Conservation (phyloP, 441 rosid species). For the Populus trichocarpa region DNA sequence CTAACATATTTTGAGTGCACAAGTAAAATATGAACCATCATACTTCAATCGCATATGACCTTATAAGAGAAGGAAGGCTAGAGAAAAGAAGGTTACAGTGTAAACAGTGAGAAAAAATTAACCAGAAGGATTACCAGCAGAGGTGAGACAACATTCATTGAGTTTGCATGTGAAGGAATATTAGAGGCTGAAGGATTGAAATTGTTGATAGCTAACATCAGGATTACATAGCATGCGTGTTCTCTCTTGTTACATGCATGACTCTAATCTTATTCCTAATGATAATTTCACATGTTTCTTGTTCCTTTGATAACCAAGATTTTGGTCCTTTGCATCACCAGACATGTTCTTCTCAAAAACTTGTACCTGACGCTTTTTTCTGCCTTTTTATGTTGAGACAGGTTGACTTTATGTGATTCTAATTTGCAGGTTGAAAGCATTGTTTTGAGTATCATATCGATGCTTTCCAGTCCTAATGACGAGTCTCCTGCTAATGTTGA, state of each 20-base stretch:
- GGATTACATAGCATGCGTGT: not conserved
- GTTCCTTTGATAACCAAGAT: not conserved
- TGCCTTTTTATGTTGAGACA: not conserved
- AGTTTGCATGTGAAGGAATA: not conserved
- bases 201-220: not conserved
- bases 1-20: not conserved
- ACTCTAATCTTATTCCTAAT: not conserved
- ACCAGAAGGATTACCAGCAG: not conserved
- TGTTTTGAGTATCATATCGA: conserved; percentile 84
- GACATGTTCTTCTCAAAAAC: not conserved
- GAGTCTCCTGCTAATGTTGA: conserved; percentile 93
- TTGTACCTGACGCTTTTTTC: not conserved
- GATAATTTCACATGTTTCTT: not conserved
- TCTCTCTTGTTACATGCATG: not conserved
- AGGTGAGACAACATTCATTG: not conserved
- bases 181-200: not conserved
- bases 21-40: not conserved
- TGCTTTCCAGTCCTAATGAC: conserved; percentile 88
- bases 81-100: not conserved
- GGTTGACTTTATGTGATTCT: not conserved
- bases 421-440: conserved; percentile 85
- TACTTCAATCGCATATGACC: not conserved
- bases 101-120: not conserved
- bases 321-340: not conserved
- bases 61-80: not conserved